A percentile compares a stretch with the other conserved stretches of the same genome.
These are phyloP conservation scores for Fusarium oligoseptatum DNA, from an alignment of 2,329 filamentous ascomycete genomes.

Conservation along the genomic window DNA sequence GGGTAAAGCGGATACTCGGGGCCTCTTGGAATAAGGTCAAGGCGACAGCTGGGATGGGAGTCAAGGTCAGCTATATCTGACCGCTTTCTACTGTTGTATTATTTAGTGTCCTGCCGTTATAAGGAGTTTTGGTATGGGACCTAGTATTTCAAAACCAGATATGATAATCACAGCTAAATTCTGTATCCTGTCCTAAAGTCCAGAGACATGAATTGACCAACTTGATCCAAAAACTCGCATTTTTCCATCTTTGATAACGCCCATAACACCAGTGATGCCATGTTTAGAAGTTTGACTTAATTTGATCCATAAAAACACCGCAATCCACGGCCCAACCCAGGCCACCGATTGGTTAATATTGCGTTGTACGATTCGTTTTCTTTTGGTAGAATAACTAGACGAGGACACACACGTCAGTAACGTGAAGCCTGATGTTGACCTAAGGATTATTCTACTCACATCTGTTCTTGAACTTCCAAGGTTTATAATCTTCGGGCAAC, in stretches of 20 bases:
- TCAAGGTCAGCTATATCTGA: conserved; percentile 96
- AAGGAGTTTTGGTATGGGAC: conserved; percentile 45
- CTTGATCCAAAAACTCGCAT: conserved; percentile 21
- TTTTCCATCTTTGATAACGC: conserved; percentile 33
- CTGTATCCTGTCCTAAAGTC: conserved; percentile 13
- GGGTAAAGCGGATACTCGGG: conserved; percentile 76
- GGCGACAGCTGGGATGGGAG: conserved; percentile 92
- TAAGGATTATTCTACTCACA: conserved; percentile 62
- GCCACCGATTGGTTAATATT: conserved; percentile 65
- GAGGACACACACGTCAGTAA: neutral
- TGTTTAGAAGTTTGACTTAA: conserved; percentile 24
- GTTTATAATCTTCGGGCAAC: conserved; percentile 99
- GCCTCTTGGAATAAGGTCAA: conserved; percentile 84
- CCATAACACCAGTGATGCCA: conserved; percentile 42
- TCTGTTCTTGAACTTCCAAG: conserved; percentile 95
- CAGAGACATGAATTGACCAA: conserved; percentile 23
- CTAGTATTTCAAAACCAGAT: conserved; percentile 29
- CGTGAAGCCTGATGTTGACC: neutral
- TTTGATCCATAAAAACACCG: conserved; percentile 29
- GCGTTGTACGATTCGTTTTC: conserved; percentile 72
- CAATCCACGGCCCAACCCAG: conserved; percentile 60
- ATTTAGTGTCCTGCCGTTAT: conserved; percentile 45
- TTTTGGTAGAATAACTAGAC: conserved; percentile 73
- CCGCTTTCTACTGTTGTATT: conserved; percentile 40
- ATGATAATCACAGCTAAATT: conserved; percentile 35